phyloP scores from a whole-genome alignment of 1,139 yeast species.

The Yamadazyma triangularis region DNA sequence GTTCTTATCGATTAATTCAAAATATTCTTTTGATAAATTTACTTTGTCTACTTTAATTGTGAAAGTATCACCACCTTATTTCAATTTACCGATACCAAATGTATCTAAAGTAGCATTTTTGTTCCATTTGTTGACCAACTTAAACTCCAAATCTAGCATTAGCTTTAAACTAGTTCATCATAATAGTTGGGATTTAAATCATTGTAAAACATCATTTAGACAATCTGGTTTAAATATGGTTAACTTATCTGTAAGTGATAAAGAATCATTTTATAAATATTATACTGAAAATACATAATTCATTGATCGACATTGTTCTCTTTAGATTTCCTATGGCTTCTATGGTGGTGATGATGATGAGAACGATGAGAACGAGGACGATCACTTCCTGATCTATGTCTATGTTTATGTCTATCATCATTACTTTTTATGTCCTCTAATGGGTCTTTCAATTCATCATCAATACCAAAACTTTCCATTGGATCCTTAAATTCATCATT shows the following conservation, averaged over 20 bases:
- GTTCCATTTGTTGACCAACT: constrained; percentile 21
- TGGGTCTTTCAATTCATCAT: constrained; percentile 15
- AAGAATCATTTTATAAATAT: constrained; percentile 30
- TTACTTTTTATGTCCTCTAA: background rate
- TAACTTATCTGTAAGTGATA: constrained; percentile 24
- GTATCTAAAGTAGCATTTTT: constrained; percentile 16
- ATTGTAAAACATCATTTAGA: constrained; percentile 19
- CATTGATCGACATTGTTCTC: background rate
- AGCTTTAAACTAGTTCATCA: constrained; percentile 24
- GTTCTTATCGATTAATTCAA: constrained; percentile 21
- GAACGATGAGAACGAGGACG: background rate
- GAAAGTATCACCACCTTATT: constrained; percentile 33
- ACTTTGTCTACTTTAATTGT: constrained; percentile 41
- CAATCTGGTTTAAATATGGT: constrained; percentile 26
- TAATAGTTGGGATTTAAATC: constrained; percentile 12
- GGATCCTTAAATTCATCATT: constrained; percentile 14
- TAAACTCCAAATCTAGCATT: constrained; percentile 15
- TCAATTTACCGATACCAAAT: constrained; percentile 31
- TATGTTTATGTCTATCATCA: constrained; percentile 3
- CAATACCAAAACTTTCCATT: constrained; percentile 5
- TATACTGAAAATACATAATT: constrained; percentile 16
- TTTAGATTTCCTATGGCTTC: constrained; percentile 1
- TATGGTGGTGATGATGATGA: background rate
- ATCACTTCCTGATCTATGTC: constrained; percentile 1
- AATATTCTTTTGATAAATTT: constrained; percentile 16